A percentile compares a stretch with the other conserved stretches of the same genome.
phyloP scores from a whole-genome alignment of 345 rosid genomes.

The Aegle marmelos region DNA sequence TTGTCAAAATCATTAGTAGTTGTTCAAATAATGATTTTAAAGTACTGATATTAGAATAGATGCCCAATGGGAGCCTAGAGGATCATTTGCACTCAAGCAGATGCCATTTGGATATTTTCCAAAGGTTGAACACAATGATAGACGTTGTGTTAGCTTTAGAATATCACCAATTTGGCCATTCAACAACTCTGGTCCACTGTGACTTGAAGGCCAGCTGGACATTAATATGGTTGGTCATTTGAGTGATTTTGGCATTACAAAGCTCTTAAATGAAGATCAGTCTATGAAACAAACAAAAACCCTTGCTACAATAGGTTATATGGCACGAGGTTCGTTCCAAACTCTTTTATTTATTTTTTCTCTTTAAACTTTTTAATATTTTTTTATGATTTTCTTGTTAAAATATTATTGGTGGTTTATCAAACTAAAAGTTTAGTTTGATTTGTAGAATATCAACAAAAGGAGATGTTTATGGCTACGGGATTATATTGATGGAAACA shows the following conservation, averaged over 20 bases:
- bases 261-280: background rate
- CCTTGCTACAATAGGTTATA: slow-evolving; percentile 17
- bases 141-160: no score
- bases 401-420: background rate
- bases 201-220: no score
- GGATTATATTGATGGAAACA: background rate
- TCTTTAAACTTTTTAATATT: background rate
- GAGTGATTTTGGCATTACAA: slow-evolving; percentile 19
- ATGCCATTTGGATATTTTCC: no score
- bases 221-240: slow-evolving; percentile 1
- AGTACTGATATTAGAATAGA: no score
- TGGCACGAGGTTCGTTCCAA: slow-evolving; percentile 8
- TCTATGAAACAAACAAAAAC: slow-evolving; percentile 7
- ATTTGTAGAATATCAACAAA: background rate
- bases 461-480: background rate
- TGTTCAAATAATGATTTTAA: no score
- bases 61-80: no score
- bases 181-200: no score
- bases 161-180: no score
- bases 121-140: no score
- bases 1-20: no score
- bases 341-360: background rate
- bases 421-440: no score
- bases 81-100: no score
- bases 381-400: background rate